phyloP scores from a whole-genome alignment of 768 basidiomycete genomes.

The Lentinula sp. region DNA sequence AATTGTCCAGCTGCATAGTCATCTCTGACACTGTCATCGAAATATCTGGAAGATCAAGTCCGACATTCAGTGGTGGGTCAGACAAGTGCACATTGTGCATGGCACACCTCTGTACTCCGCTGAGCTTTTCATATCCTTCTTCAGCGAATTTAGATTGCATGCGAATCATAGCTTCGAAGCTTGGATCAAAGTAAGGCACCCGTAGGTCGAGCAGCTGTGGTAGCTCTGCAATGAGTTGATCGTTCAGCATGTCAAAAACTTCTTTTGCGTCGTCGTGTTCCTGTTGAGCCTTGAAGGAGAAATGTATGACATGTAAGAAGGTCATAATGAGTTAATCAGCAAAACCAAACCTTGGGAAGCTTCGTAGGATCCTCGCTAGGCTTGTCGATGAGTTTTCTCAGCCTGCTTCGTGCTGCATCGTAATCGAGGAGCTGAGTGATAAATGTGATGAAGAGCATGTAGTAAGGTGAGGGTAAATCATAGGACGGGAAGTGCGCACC shows the following conservation, averaged over 20 bases:
- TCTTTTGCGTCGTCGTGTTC: constrained; percentile 95
- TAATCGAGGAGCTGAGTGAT: constrained; percentile 80
- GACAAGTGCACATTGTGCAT: neutral
- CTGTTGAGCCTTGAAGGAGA: constrained; percentile 69
- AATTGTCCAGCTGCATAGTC: constrained; percentile 97
- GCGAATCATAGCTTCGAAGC: constrained; percentile 97
- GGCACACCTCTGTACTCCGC: constrained; percentile 80
- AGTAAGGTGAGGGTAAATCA: neutral
- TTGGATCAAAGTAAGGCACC: constrained; percentile 97
- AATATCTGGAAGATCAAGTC: constrained; percentile 52
- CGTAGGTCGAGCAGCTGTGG: constrained; percentile 92
- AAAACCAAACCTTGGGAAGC: constrained; percentile 63
- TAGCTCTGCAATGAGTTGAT: constrained; percentile 85
- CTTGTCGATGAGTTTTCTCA: constrained; percentile 87
- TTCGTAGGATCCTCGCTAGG: constrained; percentile 91
- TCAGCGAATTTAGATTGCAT: constrained; percentile 98
- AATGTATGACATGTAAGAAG: neutral
- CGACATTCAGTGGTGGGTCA: neutral
- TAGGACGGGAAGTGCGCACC: constrained; percentile 33
- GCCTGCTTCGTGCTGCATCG: constrained; percentile 84
- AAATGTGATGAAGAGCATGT: neutral
- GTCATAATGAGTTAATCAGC: neutral
- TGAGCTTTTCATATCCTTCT: constrained; percentile 96
- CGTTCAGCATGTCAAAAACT: constrained; percentile 89
- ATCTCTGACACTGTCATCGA: constrained; percentile 83